Percentiles rank a stretch among this genome's conserved stretches.
Conservation (phyloP, 495 filamentous ascomycete genomes). For the Talaromyces nanjingensis region DNA sequence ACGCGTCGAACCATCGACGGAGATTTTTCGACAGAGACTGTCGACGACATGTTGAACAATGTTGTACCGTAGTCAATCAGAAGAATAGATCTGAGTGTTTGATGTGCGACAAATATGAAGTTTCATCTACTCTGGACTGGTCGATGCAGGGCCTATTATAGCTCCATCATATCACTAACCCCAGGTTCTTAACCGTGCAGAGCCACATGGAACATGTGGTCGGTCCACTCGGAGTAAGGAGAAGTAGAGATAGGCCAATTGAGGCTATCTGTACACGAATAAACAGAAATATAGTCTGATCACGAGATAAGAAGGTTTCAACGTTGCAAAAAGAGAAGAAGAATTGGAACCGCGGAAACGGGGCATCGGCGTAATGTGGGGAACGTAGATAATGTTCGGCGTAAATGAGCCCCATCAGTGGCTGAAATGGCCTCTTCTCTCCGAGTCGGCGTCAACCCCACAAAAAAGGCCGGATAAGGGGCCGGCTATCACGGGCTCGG, state of each 20-base stretch:
- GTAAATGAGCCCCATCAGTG: neutral
- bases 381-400: neutral
- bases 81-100: neutral
- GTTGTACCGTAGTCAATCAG: neutral
- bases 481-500: neutral
- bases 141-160: slow-evolving; percentile 1
- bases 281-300: neutral
- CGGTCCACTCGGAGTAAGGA: slow-evolving; percentile 4
- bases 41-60: slow-evolving; percentile 1
- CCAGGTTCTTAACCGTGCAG: neutral
- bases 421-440: neutral
- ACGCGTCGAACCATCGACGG: slow-evolving; percentile 11
- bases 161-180: neutral
- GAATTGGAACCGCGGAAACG: neutral
- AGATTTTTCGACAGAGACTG: slow-evolving; percentile 2
- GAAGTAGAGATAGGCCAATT: slow-evolving; percentile 7
- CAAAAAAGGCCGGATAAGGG: neutral
- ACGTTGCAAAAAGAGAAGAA: neutral
- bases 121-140: neutral
- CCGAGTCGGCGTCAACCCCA: neutral
- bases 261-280: neutral
- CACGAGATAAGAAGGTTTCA: neutral
- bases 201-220: neutral
- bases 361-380: neutral
- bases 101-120: neutral